Base-by-base conservation (phyloP, 805 yeast genomes). In the Cyberlindnera suaveolens region DNA sequence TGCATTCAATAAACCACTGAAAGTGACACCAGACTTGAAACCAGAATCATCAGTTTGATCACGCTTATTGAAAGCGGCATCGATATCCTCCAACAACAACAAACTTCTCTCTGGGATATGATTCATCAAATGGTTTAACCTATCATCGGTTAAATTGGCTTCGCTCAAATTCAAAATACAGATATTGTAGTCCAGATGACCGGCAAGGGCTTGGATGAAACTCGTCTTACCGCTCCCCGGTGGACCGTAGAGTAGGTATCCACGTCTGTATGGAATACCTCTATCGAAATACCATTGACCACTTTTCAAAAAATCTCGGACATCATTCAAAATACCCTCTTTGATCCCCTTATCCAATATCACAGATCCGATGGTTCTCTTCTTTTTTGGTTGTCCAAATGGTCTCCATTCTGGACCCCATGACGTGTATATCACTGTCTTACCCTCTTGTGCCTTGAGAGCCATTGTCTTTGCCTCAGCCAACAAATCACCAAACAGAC, bases 341-440 rank as follows among this genome's bases (percentile, higher is more conserved):
- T 80, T 80, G 40, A 93, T 71, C 2, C 86, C 89, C 19, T 72
- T 62, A 61, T 89, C 98, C 41, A 93, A 67, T 20, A 93, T 80
- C 14, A 93, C 99, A 7, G 95, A 85, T 4, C 85, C 91, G 32
- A 91, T 65, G 23, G 83, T 65, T 53, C 99, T 72, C 65, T 91
- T 91, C 54, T 81, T 82, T 49, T 96, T 74, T 1, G 99, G 98
- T 60, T 82, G 90, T 3, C 99, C 99, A 68, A 93, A 93, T 5
- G 96, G 96, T 57, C 98, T 73, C 99, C 99, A 93, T 58, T 93
- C 99, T 26, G 96, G 96, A 1, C 98, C 99, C 87, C 93, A 91
- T 10, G 96, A 85, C 4, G 96, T 87, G 62, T 77, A 93, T 5
- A 93, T 67, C 7, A 93, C 98, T 0, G 98, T 93, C 58, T 89